Evolutionary conservation across 2,329 filamentous ascomycete genomes (phyloP), one percentile per base, ranked within the genome.

Genomic region (Clonostachys sp.): DNA sequence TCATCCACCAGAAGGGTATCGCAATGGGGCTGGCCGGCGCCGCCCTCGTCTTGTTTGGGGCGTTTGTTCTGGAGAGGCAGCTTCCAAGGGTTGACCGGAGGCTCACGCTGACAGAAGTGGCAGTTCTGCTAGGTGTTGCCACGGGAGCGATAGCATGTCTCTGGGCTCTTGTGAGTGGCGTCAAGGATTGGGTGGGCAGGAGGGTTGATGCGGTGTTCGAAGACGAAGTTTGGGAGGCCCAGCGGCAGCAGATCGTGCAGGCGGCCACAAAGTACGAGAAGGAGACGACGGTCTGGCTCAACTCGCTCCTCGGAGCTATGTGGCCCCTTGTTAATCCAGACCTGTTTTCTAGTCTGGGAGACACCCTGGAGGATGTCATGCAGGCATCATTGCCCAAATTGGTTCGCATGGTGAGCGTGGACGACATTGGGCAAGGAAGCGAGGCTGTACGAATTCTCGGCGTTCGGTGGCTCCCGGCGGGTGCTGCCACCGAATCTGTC

Each of bases 291-390:
- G 78, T 81, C 1, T 90, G 86, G 87, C 72, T 90, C 46, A 90
- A 90, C 58, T 84, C 80, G 5, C 61, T 89, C 1, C 59, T 90
- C 8, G 71, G 77, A 5, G 79, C 84, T 2, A 75, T 89, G 6
- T 90, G 87, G 87, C 84, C 85, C 0, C 71, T 91, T 33, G 75
- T 90, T 57, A 90, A 90, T 57, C 87, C 86, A 0, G 87, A 90
- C 55, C 72, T 91, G 2, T 89, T 90, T 55, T 74, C 78, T 2
- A 81, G 80, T 34, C 62, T 89, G 3, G 77, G 81, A 1, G 86
- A 90, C 56, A 86, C 80, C 30, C 74, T 91, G 5, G 87, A 90
- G 63, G 87, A 90, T 60, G 83, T 90, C 43, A 90, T 90, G 87
- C 87, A 90, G 65, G 86, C 86, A 3, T 87, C 83, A 9, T 66